These are phyloP conservation scores for Arthrobotrys musiformis DNA, from an alignment of 2,329 filamentous ascomycete species.

Conservation along the genomic window DNA sequence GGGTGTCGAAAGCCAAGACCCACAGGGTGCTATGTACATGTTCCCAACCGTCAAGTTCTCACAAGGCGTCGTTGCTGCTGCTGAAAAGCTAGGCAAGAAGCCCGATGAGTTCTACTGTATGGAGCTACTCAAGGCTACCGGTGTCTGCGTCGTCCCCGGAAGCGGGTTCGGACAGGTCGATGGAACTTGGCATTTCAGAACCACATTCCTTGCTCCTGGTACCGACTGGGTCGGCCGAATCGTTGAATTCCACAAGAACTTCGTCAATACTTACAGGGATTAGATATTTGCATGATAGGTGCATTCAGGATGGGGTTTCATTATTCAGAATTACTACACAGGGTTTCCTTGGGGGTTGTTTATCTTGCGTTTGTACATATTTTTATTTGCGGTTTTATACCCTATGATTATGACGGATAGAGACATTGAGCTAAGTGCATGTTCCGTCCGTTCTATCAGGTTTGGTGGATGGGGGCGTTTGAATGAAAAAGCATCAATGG, in stretches of 20 bases:
- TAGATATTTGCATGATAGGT: conserved; percentile 3
- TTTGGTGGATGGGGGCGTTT: conserved; percentile 7
- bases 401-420: conserved; percentile 21
- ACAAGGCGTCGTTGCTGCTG: conserved; percentile 78
- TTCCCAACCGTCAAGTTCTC: conserved; percentile 93
- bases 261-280: conserved; percentile 78
- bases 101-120: conserved; percentile 96
- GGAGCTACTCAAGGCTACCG: conserved; percentile 88
- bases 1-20: conserved; percentile 87
- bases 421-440: conserved; percentile 13
- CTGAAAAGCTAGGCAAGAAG: conserved; percentile 75
- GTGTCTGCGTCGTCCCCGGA: conserved; percentile 92
- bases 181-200: conserved; percentile 90
- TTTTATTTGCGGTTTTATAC: conserved; percentile 14
- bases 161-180: conserved; percentile 94
- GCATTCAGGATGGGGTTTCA: not conserved
- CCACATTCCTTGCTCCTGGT: conserved; percentile 94
- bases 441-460: not conserved
- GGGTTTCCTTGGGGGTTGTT: not conserved
- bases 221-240: conserved; percentile 93
- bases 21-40: conserved; percentile 96
- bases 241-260: conserved; percentile 88
- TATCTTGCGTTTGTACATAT: conserved; percentile 33
- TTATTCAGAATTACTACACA: not conserved
- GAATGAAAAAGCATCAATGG: conserved; percentile 2